Evolutionary conservation across 2,329 filamentous ascomycete species (phyloP).

Genomic region (Monilinia fructicola): DNA sequence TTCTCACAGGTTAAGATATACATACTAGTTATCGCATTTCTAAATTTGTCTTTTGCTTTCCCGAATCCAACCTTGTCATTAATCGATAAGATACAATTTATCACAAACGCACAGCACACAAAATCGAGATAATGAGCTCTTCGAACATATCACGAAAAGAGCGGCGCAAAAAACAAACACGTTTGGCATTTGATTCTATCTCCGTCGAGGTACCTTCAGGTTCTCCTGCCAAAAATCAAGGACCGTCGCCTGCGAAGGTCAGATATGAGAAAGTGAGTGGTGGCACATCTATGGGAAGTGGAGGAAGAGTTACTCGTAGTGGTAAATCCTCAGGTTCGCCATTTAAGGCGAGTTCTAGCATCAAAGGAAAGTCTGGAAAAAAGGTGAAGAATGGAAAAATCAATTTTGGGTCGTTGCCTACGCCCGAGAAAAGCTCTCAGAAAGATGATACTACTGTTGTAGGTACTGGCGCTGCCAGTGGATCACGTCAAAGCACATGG

Average conservation of each 20-base stretch:
- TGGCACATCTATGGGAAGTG: constrained; percentile 5
- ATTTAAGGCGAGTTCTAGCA: neutral
- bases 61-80: neutral
- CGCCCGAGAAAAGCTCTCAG: constrained; percentile 33
- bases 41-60: constrained; percentile 2
- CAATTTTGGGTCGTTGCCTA: constrained; percentile 30
- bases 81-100: neutral
- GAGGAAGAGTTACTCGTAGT: constrained; percentile 15
- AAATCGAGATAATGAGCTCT: constrained; percentile 27
- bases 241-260: constrained; percentile 33
- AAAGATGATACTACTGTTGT: constrained; percentile 13
- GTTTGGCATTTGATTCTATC: constrained; percentile 35
- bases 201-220: constrained; percentile 14
- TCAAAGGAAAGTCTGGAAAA: neutral
- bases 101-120: neutral
- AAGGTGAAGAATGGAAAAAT: constrained; percentile 22
- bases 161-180: constrained; percentile 36
- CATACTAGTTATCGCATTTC: neutral
- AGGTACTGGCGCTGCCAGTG: neutral
- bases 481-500: constrained; percentile 12
- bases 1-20: neutral
- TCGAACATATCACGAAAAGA: constrained; percentile 33
- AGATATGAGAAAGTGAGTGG: constrained; percentile 28
- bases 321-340: neutral
- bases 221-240: constrained; percentile 23